Evolutionary conservation across 495 filamentous ascomycete genomes (phyloP), one percentile per base, ranked within the genome.

Genomic region (Tuber microsphaerosporum): DNA sequence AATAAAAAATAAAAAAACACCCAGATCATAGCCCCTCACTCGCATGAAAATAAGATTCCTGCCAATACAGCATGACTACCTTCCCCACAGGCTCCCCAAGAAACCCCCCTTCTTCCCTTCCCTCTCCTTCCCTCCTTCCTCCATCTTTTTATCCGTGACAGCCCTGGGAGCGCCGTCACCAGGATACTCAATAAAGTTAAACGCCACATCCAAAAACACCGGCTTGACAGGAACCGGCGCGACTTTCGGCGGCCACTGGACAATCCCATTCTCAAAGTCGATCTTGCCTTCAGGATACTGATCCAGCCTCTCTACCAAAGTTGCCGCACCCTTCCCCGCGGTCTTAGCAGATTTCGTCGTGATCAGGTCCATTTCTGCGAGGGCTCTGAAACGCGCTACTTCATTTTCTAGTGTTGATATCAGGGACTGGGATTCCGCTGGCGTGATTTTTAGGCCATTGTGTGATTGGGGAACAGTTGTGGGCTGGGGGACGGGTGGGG

Each of bases 131-230:
- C 31, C 68, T 46, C 37, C 61, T 39, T 72, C 26, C 69, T 75
- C 56, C 74, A 65, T 37, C 26, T 65, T 65, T 22, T 69, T 73
- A 46, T 81, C 76, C 34, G 74, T 74, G 42, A 61, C 70, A 14
- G 46, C 56, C 41, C 74, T 80, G n/a, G 80, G 71, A 12, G 74
- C 73, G 3, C 73, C 79, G 61, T 81, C 79, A 39, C 91, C 92
- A 2, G 95, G 94, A 83, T 99, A 99, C 34, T 93, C 90, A 76
- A 99, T 93, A 83, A 97, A 99, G 83, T 98, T 99, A 92, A 93
- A 98, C 22, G 95, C 95, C 19, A 97, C 92, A 83, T 99, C 95
- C 69, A 98, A 88, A 87, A 97, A 98, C 22, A 99, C 84, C 22
- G 95, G 96, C 84, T 99, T 99, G 22, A 97, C 93, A 0, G 95